Conservation (phyloP, 106 monocot species). For the Triglochin maritima region DNA sequence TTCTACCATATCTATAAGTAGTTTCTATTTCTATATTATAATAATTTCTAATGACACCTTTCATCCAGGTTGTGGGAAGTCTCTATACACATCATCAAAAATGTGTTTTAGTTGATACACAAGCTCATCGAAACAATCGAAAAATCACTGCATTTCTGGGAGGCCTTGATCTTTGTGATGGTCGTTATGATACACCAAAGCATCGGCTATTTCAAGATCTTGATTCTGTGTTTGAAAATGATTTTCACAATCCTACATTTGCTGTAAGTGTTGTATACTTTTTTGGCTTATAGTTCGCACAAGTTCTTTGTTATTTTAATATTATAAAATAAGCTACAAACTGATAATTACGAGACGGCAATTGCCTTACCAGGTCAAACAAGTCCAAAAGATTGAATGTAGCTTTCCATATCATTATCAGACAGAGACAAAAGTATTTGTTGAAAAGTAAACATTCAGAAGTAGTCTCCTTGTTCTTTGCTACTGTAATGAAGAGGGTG, state of each 20-base stretch:
- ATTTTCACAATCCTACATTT: constrained; percentile 71
- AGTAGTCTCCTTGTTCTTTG: too few species aligned
- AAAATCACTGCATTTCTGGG: constrained; percentile 69
- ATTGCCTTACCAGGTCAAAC: too few species aligned
- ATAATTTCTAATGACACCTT: not conserved
- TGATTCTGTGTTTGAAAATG: constrained; percentile 37
- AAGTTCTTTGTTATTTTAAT: too few species aligned
- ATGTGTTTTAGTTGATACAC: constrained; percentile 57
- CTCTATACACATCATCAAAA: constrained; percentile 75
- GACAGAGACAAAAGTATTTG: too few species aligned
- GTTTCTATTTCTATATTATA: too few species aligned
- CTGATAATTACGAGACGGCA: too few species aligned
- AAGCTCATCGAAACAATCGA: constrained; percentile 32
- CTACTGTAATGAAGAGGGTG: too few species aligned
- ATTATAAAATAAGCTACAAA: too few species aligned
- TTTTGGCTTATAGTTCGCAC: not conserved
- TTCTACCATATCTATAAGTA: too few species aligned
- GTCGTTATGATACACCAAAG: constrained; percentile 67
- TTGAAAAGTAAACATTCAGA: too few species aligned
- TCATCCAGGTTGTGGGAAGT: constrained; percentile 49
- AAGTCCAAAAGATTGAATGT: too few species aligned
- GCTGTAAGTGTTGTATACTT: constrained; percentile 28
- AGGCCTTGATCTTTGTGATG: constrained; percentile 66
- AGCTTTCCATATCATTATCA: too few species aligned
- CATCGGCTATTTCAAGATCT: constrained; percentile 60